Base-by-base conservation (phyloP, 805 yeast genomes). In the Spathaspora boniae region DNA sequence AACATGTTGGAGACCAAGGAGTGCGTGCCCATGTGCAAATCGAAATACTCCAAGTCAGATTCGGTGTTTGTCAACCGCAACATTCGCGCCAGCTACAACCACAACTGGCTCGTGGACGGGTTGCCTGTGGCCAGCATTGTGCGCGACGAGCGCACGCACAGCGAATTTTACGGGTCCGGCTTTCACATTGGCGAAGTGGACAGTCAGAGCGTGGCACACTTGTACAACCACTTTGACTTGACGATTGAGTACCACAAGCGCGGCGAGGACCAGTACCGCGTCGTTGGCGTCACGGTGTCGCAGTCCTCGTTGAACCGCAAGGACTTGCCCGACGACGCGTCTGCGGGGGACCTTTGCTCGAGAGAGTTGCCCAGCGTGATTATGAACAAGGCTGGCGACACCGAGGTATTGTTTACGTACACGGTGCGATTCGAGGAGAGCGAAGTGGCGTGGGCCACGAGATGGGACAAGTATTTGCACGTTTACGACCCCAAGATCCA, bases 401-500 rank as follows among this genome's bases (percentile, higher is more conserved):
- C 80, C 5, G 54, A 58, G 1, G 95, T 91, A n/a, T 54, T 70
- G 14, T 93, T 78, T 65, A 76, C 95, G n/a, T 93, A 93, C 61
- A 80, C 93, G 2, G 93, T 91, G 14, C 64, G 56, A 23, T 93
- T 91, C 71, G 57, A 63, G 15, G 74, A 74, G 36, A 82, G 91
- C 6, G 70, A 68, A 5, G 85, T 93, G 2, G 77, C 80, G 4
- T 93, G 98, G 98, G 98, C 97, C 22, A 91, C 98, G 2, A 80
- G 98, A 65, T 93, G 98, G 98, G 98, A 93, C 60, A 86, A 87
- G 60, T 93, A 93, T 57, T 70, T 93, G 51, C 94, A 86, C 50
- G 93, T 85, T 16, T 84, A 81, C 56, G 95, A 86, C 54, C 94
- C 97, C 38, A 82, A 83, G 54, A 85, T 93, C 48, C 97, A 93